Evolutionary conservation across 768 basidiomycete genomes (phyloP), one percentile per base, ranked within the genome.

Genomic region (Collybiopsis confluens): DNA sequence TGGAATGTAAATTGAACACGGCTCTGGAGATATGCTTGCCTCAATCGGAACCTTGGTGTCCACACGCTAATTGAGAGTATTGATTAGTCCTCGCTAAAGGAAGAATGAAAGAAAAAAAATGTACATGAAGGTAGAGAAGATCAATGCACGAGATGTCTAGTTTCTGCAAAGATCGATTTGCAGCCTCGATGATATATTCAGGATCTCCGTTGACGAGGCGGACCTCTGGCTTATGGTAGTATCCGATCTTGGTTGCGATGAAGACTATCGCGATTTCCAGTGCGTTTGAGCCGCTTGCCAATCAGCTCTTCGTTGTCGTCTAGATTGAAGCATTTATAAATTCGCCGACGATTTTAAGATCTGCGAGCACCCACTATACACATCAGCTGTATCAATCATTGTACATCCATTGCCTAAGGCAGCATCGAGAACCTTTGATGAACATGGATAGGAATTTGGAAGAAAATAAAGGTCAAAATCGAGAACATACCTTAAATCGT

Each of bases 211-310:
- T 56, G 49, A 30, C 46, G 41, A 41, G 46, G 60, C 10, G 50
- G 30, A 15, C 21, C 8, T 37, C 44, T 38, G 27, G 67, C 27
- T 46, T 46, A 30, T 33, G 45, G 28, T 46, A 46, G 28, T 46
- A 46, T 5, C 76, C 75, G 30, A 77, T 76, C 63, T 80, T 80
- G 24, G 77, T 78, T 2, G 75, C 76, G 20, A 80, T 68, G 64
- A 78, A 80, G 21, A 80, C 74, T 64, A 41, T 59, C 56, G 3
- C 73, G 64, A 57, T 73, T 73, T 2, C 73, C 73, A 6, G 68
- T 73, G 41, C 59, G 62, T 49, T 68, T 68, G 60, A 78, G 71
- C 74, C 74, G 78, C 58, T 72, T 70, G 2, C 73, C 75, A 35
- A 80, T 61, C 6, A 76, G 64, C 1, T 69, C 72, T 59, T 79